These are phyloP conservation scores for Polyporus arcularius DNA, from an alignment of 768 basidiomycete species.

Conservation along the genomic window DNA sequence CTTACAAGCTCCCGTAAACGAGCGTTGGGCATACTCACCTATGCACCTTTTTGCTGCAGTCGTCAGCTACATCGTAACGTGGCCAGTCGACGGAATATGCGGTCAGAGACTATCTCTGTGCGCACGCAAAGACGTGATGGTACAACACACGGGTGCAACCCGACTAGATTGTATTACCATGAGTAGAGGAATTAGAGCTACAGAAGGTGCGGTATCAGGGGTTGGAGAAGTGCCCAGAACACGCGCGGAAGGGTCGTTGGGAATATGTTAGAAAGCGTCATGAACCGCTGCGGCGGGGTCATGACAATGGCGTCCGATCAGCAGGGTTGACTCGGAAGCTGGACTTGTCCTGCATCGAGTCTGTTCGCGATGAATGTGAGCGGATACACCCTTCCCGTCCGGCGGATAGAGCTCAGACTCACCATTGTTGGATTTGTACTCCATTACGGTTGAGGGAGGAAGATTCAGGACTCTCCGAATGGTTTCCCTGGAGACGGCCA, in stretches of 20 bases:
- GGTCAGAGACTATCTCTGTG: too few species aligned
- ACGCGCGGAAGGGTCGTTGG: neutral
- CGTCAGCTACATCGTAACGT: neutral
- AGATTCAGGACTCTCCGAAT: slow-evolving; percentile 76
- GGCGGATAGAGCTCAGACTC: slow-evolving; percentile 17
- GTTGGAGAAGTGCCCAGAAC: neutral
- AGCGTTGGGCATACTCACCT: too few species aligned
- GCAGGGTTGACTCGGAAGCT: slow-evolving; percentile 58
- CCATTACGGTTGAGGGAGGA: slow-evolving; percentile 79
- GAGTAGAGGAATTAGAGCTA: slow-evolving; percentile 15
- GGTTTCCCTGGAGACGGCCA: slow-evolving; percentile 58
- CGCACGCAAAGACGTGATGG: neutral
- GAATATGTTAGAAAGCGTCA: neutral
- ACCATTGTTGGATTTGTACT: slow-evolving; percentile 96
- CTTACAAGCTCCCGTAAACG: too few species aligned
- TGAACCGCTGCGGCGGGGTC: slow-evolving; percentile 3
- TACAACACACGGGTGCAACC: slow-evolving; percentile 8
- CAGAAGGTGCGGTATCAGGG: slow-evolving; percentile 1
- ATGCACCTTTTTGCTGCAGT: too few species aligned
- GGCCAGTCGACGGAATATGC: too few species aligned
- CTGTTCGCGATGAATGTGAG: slow-evolving; percentile 36
- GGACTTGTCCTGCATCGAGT: slow-evolving; percentile 88
- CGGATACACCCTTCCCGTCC: neutral
- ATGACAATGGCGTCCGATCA: slow-evolving; percentile 36
- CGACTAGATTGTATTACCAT: slow-evolving; percentile 12